Base-by-base conservation (phyloP, 2,329 filamentous ascomycete species). In the Colletotrichum sp. region DNA sequence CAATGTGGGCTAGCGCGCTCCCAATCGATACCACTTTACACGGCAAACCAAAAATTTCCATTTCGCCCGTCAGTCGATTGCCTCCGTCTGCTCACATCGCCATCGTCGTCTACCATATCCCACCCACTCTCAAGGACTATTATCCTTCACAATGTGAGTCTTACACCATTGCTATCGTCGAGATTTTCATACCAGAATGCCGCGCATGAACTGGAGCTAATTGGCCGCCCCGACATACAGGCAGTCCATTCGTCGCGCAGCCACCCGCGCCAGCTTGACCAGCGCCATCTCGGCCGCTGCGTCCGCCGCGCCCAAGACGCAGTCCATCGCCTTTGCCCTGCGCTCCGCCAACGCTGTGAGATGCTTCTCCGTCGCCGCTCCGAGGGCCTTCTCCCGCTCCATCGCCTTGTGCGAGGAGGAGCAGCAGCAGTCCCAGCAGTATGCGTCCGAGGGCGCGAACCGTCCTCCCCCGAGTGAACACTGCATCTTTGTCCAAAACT, bases 401-500 rank as follows among this genome's bases (percentile, higher is more conserved):
- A 24, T 24, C 28, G 28, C 21, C 16, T 36, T 72, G 61, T 72
- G 60, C 24, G 55, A 72, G 13, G 63, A 73, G 48, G 24, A 65
- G 48, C 65, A 38, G 48, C 32, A 64, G 60, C 28, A 24, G 26
- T 18, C 57, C 18, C 57, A 18, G n/a, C 28, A 28, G 28, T 16
- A 18, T 24, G 16, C 32, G 30, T 43, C 55, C 5, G 28, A 34
- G n/a, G 4, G 52, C 24, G 24, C 10, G n/a, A 48, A 21, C 38
- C 38, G 38, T 48, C 18, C 18, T 13, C 36, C 58, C 26, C 48
- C 65, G 36, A 36, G 34, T 65, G 30, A 70, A 21, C 34, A 73
- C 48, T 48, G 43, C 21, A 79, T 95, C 76, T 95, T 93, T 80
- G 81, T 95, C 77, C 93, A 92, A 75, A 95, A 95, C 83, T 85